Base-by-base conservation (phyloP, 257 asterid species). In the Nemophila menziesii region DNA sequence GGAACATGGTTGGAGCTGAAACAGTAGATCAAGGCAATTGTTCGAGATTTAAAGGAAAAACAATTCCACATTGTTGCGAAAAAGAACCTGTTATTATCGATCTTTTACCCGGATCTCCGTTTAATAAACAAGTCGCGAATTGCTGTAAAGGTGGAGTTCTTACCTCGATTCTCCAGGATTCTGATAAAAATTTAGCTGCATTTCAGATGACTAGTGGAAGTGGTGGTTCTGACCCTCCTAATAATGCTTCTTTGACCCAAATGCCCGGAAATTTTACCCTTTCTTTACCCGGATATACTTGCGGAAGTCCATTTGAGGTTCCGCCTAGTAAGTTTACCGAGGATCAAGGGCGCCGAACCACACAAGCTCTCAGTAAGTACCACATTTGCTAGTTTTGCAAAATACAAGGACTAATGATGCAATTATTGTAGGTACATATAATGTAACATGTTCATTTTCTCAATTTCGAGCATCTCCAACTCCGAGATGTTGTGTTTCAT, bases 11-110 rank as follows among this genome's bases (percentile, higher is more conserved):
- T 11, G 93, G 93, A 18, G 95, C 95, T 3, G 86, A 80, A 62
- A 65, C 90, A 0, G 66, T 79, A 0, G 86, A 80, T 22, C 95
- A 80, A 34, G 96, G 96, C 1, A 70, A 86, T 26, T 86, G 96
- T 58, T 75, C 92, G 18, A 60, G 57, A 2, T 71, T 78, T 43
- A 65, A 24, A 52, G 78, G 71, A 20, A 20, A 20, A 11, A n/a
- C 1, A 0, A 63, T 44, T 12, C 94, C 93, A 8, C 96, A 86
- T 42, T 78, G 83, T 50, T 86, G 96, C 18, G 79, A 73, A 10
- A 73, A 67, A 41, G 39, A 67, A 29, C 93, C 93, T 0, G 79
- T 70, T 1, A 70, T 86, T 1, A 41, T 81, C 8, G 96, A 86
- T 39, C 89, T 86, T 46, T 59, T 78, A 44, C 86, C 96, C 0